phyloP scores from a whole-genome alignment of 208 protist genomes.

The Acanthamoeba sp. region DNA sequence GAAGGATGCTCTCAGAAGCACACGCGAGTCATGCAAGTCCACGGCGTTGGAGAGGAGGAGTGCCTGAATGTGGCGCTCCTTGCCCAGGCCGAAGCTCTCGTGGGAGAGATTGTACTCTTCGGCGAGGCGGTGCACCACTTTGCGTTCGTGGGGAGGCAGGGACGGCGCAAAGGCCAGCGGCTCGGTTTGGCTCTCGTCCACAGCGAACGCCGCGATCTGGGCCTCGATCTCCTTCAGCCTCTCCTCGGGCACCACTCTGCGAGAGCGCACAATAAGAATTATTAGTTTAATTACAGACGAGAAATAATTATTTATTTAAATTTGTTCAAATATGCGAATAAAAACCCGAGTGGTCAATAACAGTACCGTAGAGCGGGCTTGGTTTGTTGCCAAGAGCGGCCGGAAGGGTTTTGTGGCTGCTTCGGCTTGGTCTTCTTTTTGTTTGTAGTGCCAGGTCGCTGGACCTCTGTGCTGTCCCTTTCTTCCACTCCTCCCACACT shows the following conservation, averaged over 20 bases:
- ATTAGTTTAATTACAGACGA: not conserved
- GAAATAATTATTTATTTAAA: not conserved
- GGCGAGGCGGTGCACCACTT: conserved; percentile 6
- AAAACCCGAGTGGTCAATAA: not conserved
- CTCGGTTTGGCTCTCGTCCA: not conserved
- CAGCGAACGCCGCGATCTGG: conserved; percentile 26
- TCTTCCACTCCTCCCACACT: too few species aligned
- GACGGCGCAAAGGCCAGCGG: conserved; percentile 4
- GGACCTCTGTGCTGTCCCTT: too few species aligned
- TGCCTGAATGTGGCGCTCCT: conserved; percentile 7
- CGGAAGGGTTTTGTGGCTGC: not conserved
- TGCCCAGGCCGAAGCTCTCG: conserved; percentile 18
- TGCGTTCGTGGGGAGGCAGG: conserved; percentile 11
- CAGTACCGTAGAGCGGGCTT: not conserved
- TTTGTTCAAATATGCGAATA: not conserved
- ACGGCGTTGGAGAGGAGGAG: not conserved
- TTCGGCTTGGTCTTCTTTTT: not conserved
- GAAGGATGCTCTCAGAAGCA: not conserved
- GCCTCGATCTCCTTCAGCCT: not conserved
- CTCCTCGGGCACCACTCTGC: conserved; percentile 3
- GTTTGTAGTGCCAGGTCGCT: not conserved
- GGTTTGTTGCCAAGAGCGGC: conserved; percentile 16
- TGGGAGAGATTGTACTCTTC: conserved; percentile 39
- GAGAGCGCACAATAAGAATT: not conserved
- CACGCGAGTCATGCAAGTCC: not conserved